These are phyloP conservation scores for Aspergillus haitiensis DNA, from an alignment of 495 filamentous ascomycete species.

Conservation along the genomic window DNA sequence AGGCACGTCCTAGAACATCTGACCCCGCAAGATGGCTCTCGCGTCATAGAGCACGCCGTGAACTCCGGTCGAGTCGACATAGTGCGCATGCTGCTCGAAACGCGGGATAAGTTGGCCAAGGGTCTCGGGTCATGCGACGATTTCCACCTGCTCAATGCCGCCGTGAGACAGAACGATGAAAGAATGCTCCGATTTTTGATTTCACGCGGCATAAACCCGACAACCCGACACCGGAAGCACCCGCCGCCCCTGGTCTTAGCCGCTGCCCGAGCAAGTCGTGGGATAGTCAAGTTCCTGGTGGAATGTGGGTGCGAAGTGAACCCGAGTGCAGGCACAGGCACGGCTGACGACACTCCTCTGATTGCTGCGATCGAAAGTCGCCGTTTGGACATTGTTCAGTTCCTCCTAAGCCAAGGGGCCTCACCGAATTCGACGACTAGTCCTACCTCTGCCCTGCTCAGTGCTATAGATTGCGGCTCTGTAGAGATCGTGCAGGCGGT, in stretches of 20 bases:
- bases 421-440: neutral
- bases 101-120: neutral
- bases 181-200: neutral
- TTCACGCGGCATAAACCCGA: neutral
- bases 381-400: neutral
- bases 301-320: too few relatives aligned
- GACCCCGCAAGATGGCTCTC: neutral
- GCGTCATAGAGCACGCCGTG: neutral
- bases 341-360: neutral
- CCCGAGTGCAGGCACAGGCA: neutral
- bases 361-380: neutral
- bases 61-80: neutral
- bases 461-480: neutral
- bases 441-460: neutral
- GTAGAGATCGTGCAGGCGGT: neutral
- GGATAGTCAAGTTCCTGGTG: too few relatives aligned
- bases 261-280: too few relatives aligned
- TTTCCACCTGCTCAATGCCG: neutral
- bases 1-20: neutral
- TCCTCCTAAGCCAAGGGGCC: neutral
- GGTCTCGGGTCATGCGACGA: neutral
- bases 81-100: neutral
- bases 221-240: neutral
- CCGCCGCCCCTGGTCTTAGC: too few relatives aligned
- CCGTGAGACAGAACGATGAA: neutral